Base-by-base conservation (phyloP, 768 basidiomycete genomes). In the Podaxis sp. region DNA sequence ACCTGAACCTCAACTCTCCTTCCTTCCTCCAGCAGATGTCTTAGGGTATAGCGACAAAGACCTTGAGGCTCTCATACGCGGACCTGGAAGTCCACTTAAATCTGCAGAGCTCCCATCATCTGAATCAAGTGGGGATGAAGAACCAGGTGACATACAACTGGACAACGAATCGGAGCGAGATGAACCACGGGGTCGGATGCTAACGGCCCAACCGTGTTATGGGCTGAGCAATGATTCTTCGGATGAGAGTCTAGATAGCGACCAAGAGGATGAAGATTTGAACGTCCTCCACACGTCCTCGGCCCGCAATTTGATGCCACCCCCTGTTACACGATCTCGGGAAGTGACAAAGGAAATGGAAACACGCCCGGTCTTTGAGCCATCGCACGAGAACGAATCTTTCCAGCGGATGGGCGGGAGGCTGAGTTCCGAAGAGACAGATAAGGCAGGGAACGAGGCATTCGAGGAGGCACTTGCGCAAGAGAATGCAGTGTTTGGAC, bases 71-170 rank as follows among this genome's bases (percentile, higher is more conserved):
- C 61, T 80, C 38, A 72, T 80, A 28, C 73, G 72, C 60, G 78
- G 78, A 18, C 77, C 76, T n/a, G 69, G 64, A 13, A 36, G 68
- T 16, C 64, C 71, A 5, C 52, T 69, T 9, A 68, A 70, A 2
- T 71, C 67, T 37, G 70, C 72, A 10, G 72, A 80, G 44, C 71
- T 79, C 16, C 69, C 72, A 7, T 74, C 76, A 11, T 74, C 74
- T 58, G 79, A 78, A 50, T 76, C 72, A 14, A 74, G 76, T 38
- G 74, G 75, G 14, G 74, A 78, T 21, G 80, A 79, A 27, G 77
- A 79, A 21, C 73, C 76, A 28, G 69, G 76, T 32, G 72, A 69
- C 55, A 63, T 67, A 65, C 66, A 71, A 56, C 75, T 70, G 62
- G 75, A 78, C 63, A 70, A 78, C 35, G 67, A 73, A 63, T 65